Percentiles rank a stretch among this genome's conserved stretches.
Conservation (phyloP, 2,329 filamentous ascomycete species). For the Ceratocystis papillata region DNA sequence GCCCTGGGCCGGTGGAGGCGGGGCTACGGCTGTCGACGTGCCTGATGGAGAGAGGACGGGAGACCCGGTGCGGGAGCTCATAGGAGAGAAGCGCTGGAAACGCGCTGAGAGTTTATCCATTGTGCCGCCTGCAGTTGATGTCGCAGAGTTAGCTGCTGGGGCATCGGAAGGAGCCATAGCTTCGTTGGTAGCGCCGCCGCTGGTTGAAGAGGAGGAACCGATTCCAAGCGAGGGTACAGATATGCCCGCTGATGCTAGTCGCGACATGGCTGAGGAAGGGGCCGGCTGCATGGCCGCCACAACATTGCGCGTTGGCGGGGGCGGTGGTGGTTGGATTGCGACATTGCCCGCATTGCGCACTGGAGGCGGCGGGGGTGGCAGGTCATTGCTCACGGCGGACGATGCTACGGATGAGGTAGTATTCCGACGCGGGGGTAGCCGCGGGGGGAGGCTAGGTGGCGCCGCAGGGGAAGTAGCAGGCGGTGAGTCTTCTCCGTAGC, state of each 20-base stretch:
- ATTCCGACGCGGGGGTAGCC: conserved; percentile 43
- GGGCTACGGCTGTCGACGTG: background rate
- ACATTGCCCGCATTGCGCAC: conserved; percentile 36
- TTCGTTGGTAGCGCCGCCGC: background rate
- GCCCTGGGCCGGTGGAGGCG: conserved; percentile 35
- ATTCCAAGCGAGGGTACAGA: conserved; percentile 72
- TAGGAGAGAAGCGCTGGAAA: conserved; percentile 20
- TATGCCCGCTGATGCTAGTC: conserved; percentile 63
- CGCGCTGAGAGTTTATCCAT: conserved; percentile 24
- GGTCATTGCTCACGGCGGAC: conserved; percentile 28
- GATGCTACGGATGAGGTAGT: conserved; percentile 29
- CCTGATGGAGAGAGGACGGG: conserved; percentile 15
- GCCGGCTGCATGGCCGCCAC: conserved; percentile 39
- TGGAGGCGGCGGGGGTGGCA: conserved; percentile 28
- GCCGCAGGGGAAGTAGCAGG: conserved; percentile 26
- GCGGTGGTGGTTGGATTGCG: conserved; percentile 27
- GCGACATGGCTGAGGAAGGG: conserved; percentile 40
- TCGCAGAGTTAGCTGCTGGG: conserved; percentile 26
- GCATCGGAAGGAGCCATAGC: conserved; percentile 28
- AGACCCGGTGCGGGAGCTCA: conserved; percentile 12
- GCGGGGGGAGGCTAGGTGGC: conserved; percentile 61
- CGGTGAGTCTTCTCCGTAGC: conserved; percentile 14
- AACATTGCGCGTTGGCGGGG: conserved; percentile 25
- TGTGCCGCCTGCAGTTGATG: conserved; percentile 28
- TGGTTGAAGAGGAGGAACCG: conserved; percentile 33